phyloP scores from a whole-genome alignment of 1,284 basidiomycete genomes.

The Cutaneotrichosporon spelunceum region DNA sequence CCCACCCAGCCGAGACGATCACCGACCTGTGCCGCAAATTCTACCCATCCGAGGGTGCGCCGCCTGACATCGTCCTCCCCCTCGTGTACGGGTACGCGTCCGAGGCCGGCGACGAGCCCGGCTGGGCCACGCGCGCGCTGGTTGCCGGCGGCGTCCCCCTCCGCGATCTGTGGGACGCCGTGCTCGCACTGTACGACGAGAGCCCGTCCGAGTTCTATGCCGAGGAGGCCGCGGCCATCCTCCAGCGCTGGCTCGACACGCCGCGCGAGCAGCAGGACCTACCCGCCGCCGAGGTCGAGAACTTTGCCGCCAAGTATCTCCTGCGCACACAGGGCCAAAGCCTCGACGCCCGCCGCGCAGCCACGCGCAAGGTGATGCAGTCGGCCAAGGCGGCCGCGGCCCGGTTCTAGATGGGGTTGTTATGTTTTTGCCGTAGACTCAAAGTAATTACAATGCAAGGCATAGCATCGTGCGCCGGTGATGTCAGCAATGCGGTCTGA shows the following conservation, averaged over 20 bases:
- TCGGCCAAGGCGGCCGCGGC: conserved; percentile 37
- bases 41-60: conserved; percentile 74
- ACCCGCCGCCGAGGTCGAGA: conserved; percentile 7
- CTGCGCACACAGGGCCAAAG: conserved; percentile 27
- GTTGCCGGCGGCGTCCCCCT: conserved; percentile 40
- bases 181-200: conserved; percentile 36
- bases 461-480: not conserved
- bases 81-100: conserved; percentile 36
- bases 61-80: conserved; percentile 40
- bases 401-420: conserved; percentile 26
- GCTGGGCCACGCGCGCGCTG: conserved; percentile 40
- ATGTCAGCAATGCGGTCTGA: too few relatives aligned
- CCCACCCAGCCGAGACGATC: conserved; percentile 52
- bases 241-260: conserved; percentile 28
- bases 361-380: conserved; percentile 35
- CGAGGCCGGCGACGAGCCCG: conserved; percentile 27
- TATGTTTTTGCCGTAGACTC: not conserved
- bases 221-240: conserved; percentile 41
- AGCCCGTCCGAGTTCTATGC: conserved; percentile 42
- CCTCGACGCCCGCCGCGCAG: conserved; percentile 26
- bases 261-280: not conserved
- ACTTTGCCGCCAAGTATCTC: conserved; percentile 40
- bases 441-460: not conserved
- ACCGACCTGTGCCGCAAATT: conserved; percentile 74
- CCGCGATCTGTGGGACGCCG: conserved; percentile 41